Evolutionary conservation across 768 basidiomycete species (phyloP), one percentile per base, ranked within the genome.

Genomic region (Rhodotorula graminis): DNA sequence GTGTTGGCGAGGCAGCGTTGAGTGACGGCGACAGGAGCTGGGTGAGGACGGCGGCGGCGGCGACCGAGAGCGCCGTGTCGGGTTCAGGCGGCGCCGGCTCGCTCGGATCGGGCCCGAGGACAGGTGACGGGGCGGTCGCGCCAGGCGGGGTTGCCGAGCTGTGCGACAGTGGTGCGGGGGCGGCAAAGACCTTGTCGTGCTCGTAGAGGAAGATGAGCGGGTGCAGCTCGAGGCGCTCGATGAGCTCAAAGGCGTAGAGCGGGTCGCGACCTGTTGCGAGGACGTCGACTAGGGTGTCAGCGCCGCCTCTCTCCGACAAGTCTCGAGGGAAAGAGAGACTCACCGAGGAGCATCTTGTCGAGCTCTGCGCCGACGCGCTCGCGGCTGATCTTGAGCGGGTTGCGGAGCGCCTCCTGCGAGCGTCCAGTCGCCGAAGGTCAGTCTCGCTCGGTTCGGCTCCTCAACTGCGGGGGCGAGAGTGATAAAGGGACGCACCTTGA

Each of bases 311-410:
- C 19, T 15, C 21, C 49, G 37, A n/a, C 9, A 57, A 50, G 27
- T 37, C 37, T 37, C 37, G 44, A 15, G 25, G 23, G 18, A 3
- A 31, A 62, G 53, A n/a, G 21, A 15, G 23, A 67, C 65, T 19
- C 37, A 89, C 95, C 89, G 83, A 88, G 88, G 80, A 98, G 85
- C 91, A 97, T 98, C 80, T 98, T 99, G 73, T 90, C 86, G 23
- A 98, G 78, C 81, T 99, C 96, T 73, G 90, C 90, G 1, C 94
- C 94, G 11, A 93, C 87, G 27, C 96, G 86, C 82, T 98, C 96
- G 64, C 92, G 86, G 47, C 90, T 89, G 59, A 99, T 90, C 80
- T 97, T 96, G 3, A 83, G 84, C 18, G 86, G 82, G 25, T 90
- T 87, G 23, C 63, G 56, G 14, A 77, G 49, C 5, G 76, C 70